Evolutionary conservation across 805 yeast species (phyloP).

Genomic region (Monosporozyma unispora): DNA sequence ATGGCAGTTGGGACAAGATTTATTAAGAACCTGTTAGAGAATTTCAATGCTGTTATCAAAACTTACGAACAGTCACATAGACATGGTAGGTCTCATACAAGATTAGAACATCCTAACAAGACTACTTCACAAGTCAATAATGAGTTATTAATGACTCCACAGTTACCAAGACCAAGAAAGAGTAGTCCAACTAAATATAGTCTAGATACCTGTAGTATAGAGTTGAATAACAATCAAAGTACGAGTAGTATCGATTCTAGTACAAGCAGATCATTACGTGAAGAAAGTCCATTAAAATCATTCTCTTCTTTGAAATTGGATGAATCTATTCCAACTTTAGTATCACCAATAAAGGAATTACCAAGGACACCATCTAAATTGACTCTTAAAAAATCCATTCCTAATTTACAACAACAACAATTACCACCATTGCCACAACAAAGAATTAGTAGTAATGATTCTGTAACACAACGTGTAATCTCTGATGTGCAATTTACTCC

Average conservation of each 20-base stretch:
- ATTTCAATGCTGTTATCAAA: slow-evolving; percentile 36
- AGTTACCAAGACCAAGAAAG: slow-evolving; percentile 22
- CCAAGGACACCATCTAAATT: slow-evolving; percentile 2
- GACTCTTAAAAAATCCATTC: not conserved
- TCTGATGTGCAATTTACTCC: not conserved
- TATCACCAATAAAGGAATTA: slow-evolving; percentile 5
- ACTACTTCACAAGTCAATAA: not conserved
- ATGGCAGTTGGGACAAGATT: slow-evolving; percentile 45
- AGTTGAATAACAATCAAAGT: not conserved
- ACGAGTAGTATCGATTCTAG: not conserved
- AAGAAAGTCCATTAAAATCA: slow-evolving; percentile 10
- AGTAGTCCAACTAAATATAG: slow-evolving; percentile 18
- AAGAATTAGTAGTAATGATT: slow-evolving; percentile 15
- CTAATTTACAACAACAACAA: not conserved
- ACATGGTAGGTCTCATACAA: slow-evolving; percentile 4
- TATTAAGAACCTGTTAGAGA: slow-evolving; percentile 42
- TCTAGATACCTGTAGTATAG: not conserved
- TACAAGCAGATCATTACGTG: not conserved
- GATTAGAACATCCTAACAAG: not conserved
- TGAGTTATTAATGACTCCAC: slow-evolving; percentile 10
- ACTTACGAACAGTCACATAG: slow-evolving; percentile 7
- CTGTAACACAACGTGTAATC: slow-evolving; percentile 1
- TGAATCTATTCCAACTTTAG: slow-evolving; percentile 3
- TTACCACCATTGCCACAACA: slow-evolving; percentile 5
- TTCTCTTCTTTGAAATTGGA: slow-evolving; percentile 5